Percentiles rank a stretch among this genome's conserved stretches.
Conservation (phyloP, 495 filamentous ascomycete genomes). For the Chaetomium fimeti region DNA sequence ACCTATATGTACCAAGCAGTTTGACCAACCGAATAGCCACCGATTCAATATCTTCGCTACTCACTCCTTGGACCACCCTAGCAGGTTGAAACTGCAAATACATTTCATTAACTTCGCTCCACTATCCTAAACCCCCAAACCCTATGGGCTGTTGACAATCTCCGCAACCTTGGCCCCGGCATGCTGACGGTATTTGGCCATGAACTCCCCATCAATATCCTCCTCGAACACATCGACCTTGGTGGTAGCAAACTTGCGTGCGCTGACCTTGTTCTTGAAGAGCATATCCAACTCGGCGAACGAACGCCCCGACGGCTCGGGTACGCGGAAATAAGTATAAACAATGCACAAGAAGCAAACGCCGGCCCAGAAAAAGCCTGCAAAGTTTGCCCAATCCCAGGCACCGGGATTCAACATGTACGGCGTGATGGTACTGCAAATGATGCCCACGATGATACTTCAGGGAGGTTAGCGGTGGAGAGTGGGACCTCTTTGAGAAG, state of each 20-base stretch:
- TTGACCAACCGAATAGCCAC: too few species aligned
- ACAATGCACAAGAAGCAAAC: slow-evolving; percentile 71
- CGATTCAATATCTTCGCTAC: too few species aligned
- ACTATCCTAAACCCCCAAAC: background rate
- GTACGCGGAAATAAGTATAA: slow-evolving; percentile 73
- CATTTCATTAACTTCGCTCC: background rate
- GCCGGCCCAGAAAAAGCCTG: slow-evolving; percentile 81
- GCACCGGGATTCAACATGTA: slow-evolving; percentile 73
- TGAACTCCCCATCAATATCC: slow-evolving; percentile 50
- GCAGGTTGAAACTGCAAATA: background rate
- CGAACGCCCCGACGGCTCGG: slow-evolving; percentile 66
- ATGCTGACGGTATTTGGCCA: slow-evolving; percentile 49
- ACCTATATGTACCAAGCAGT: too few species aligned
- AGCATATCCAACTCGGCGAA: slow-evolving; percentile 74
- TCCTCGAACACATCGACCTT: slow-evolving; percentile 67
- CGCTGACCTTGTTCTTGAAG: slow-evolving; percentile 63
- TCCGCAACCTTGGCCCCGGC: background rate
- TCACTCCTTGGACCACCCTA: too few species aligned
- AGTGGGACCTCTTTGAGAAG: too few species aligned
- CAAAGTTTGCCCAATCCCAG: slow-evolving; percentile 73
- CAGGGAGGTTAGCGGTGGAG: slow-evolving; percentile 23
- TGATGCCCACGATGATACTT: slow-evolving; percentile 65
- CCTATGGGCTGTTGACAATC: background rate
- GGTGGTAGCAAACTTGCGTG: slow-evolving; percentile 65
- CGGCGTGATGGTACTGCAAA: slow-evolving; percentile 67